phyloP scores from a whole-genome alignment of 2,329 filamentous ascomycete genomes.

The Alternaria conjuncta region DNA sequence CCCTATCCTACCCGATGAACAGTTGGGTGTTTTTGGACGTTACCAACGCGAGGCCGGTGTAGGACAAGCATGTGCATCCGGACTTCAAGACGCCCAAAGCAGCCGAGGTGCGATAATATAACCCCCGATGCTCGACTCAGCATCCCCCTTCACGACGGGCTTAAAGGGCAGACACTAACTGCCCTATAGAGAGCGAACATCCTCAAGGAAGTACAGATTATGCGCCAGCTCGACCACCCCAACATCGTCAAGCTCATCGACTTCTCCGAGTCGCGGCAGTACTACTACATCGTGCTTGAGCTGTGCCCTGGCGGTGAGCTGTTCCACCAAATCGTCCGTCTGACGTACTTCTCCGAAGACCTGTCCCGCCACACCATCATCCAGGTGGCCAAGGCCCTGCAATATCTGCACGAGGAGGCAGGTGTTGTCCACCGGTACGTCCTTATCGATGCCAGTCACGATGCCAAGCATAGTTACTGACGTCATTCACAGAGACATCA shows the following conservation, averaged over 20 bases:
- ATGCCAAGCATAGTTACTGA: constrained; percentile 38
- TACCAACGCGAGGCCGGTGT: constrained; percentile 61
- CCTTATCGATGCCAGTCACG: not conserved
- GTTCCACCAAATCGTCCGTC: constrained; percentile 96
- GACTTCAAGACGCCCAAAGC: constrained; percentile 92
- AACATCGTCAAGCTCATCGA: constrained; percentile 95
- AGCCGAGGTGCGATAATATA: constrained; percentile 81
- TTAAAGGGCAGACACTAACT: constrained; percentile 51
- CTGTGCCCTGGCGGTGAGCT: constrained; percentile 93
- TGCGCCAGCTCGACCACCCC: constrained; percentile 94
- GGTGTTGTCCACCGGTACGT: constrained; percentile 95
- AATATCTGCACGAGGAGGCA: constrained; percentile 92
- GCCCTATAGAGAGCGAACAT: constrained; percentile 85
- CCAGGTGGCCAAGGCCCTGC: constrained; percentile 91
- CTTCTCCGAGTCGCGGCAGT: constrained; percentile 91
- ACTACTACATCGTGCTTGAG: constrained; percentile 97
- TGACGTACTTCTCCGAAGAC: constrained; percentile 98
- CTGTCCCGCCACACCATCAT: constrained; percentile 92
- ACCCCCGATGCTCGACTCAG: constrained; percentile 39
- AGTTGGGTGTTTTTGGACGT: constrained; percentile 42
- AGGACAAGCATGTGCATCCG: constrained; percentile 94
- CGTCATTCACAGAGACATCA: constrained; percentile 78
- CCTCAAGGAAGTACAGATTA: constrained; percentile 97
- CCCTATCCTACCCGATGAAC: constrained; percentile 33
- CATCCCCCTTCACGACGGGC: constrained; percentile 22